These are phyloP conservation scores for Calvatia gigantea DNA, from an alignment of 768 basidiomycete genomes.

Conservation along the genomic window DNA sequence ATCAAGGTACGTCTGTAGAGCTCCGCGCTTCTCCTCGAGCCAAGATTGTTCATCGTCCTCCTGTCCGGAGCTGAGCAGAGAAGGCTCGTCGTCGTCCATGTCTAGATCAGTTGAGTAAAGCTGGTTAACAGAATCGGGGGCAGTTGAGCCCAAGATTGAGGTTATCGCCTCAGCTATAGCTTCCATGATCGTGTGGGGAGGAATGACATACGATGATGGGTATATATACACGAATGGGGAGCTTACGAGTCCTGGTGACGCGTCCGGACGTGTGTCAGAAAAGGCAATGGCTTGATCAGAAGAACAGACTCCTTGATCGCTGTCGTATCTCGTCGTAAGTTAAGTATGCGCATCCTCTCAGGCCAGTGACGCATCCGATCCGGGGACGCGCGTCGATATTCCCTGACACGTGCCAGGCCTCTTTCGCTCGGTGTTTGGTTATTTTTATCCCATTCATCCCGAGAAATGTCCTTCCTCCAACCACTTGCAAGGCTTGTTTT, in stretches of 20 bases:
- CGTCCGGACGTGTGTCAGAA: conserved; percentile 6
- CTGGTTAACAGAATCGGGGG: not conserved
- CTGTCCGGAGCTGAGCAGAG: conserved; percentile 36
- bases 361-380: not conserved
- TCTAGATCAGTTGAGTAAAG: conserved; percentile 6
- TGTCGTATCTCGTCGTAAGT: not conserved
- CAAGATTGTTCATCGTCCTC: conserved; percentile 36
- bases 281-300: conserved; percentile 1
- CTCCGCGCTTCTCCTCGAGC: conserved; percentile 54
- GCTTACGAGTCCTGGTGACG: conserved; percentile 10
- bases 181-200: conserved; percentile 6
- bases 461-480: conserved; percentile 17
- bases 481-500: conserved; percentile 16
- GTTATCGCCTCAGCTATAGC: conserved; percentile 2
- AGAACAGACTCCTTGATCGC: not conserved
- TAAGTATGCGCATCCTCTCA: conserved; percentile 6
- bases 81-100: conserved; percentile 63
- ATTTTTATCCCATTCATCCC: not conserved
- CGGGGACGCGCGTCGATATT: not conserved
- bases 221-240: conserved; percentile 1
- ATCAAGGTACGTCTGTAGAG: conserved; percentile 63
- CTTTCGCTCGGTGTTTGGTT: conserved; percentile 1
- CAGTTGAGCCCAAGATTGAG: not conserved
- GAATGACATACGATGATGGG: conserved; percentile 2
- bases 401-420: conserved; percentile 2